Conservation (phyloP, 495 filamentous ascomycete genomes). For the Chaetomidium leptoderma region DNA sequence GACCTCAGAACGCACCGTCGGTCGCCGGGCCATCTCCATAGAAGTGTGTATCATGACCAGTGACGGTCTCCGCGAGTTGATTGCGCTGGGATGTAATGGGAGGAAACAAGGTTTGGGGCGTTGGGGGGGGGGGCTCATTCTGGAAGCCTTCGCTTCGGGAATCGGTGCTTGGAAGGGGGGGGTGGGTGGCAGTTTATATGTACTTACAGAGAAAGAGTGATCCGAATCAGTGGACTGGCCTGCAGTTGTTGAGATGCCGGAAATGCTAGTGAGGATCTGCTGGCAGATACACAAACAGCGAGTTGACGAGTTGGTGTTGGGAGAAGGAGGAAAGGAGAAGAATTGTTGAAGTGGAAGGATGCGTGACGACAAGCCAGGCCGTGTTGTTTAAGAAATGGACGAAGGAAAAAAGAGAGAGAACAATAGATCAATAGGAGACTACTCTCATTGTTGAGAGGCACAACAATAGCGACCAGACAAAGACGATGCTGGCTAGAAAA, state of each 20-base stretch:
- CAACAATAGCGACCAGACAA: slow-evolving; percentile 18
- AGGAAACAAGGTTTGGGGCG: too few relatives aligned
- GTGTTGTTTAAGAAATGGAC: slow-evolving; percentile 4
- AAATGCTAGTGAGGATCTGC: slow-evolving; percentile 9
- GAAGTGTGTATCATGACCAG: background rate
- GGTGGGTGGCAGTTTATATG: background rate
- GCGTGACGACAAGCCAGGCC: slow-evolving; percentile 12
- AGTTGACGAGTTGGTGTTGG: slow-evolving; percentile 8
- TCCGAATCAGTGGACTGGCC: slow-evolving; percentile 9
- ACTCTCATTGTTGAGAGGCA: slow-evolving; percentile 18
- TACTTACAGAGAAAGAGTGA: slow-evolving; percentile 16
- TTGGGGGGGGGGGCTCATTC: background rate
- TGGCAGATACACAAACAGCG: slow-evolving; percentile 5
- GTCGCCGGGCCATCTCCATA: background rate
- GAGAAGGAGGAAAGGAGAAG: slow-evolving; percentile 1
- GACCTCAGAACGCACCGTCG: background rate
- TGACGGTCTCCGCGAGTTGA: background rate
- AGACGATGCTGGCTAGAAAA: slow-evolving; percentile 10
- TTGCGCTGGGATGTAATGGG: background rate
- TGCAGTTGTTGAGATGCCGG: slow-evolving; percentile 4
- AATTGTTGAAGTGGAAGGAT: background rate
- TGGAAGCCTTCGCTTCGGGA: background rate
- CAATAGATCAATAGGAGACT: slow-evolving; percentile 19
- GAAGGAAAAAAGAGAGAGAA: slow-evolving; percentile 16
- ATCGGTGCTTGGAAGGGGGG: background rate